Conservation (phyloP, 352 stramenopile genomes). For the Pseudoperonospora humuli region DNA sequence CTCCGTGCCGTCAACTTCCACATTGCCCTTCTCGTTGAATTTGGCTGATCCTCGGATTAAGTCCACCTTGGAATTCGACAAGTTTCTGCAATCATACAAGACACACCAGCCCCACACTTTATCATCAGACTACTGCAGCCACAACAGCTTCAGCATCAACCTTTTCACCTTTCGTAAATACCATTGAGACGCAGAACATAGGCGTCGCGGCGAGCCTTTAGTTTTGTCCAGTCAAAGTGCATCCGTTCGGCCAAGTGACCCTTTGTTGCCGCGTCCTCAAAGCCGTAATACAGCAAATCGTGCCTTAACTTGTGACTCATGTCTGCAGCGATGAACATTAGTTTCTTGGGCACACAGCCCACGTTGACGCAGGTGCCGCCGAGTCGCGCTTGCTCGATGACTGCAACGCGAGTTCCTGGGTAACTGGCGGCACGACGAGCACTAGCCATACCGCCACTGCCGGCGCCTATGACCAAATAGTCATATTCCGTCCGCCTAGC, state of each 20-base stretch:
- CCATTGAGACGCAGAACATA: slow-evolving; percentile 94
- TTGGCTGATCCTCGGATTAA: slow-evolving; percentile 81
- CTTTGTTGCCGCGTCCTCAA: slow-evolving; percentile 32
- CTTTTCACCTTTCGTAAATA: slow-evolving; percentile 88
- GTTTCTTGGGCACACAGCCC: slow-evolving; percentile 99
- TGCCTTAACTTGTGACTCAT: slow-evolving; percentile 50
- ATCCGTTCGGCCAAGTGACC: slow-evolving; percentile 29
- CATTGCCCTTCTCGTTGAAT: slow-evolving; percentile 75
- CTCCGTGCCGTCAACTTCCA: slow-evolving; percentile 70
- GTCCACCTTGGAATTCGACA: slow-evolving; percentile 88
- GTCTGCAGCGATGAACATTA: slow-evolving; percentile 89
- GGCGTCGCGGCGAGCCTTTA: slow-evolving; percentile 90
- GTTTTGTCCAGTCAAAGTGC: slow-evolving; percentile 85
- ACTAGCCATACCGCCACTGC: slow-evolving; percentile 89
- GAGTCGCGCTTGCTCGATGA: slow-evolving; percentile 88
- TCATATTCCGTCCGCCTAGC: slow-evolving; percentile 37
- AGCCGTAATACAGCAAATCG: slow-evolving; percentile 52
- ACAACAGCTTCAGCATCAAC: neutral
- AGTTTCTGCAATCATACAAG: slow-evolving; percentile 40
- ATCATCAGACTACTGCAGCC: neutral
- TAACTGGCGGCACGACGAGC: slow-evolving; percentile 84
- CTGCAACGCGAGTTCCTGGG: slow-evolving; percentile 88
- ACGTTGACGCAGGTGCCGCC: slow-evolving; percentile 99
- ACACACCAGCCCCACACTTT: slow-evolving; percentile 1
- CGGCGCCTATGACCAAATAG: slow-evolving; percentile 89